A percentile compares a stretch with the other conserved stretches of the same genome.
phyloP scores from a whole-genome alignment of 768 basidiomycete species.

The Mycena capillaripes region DNA sequence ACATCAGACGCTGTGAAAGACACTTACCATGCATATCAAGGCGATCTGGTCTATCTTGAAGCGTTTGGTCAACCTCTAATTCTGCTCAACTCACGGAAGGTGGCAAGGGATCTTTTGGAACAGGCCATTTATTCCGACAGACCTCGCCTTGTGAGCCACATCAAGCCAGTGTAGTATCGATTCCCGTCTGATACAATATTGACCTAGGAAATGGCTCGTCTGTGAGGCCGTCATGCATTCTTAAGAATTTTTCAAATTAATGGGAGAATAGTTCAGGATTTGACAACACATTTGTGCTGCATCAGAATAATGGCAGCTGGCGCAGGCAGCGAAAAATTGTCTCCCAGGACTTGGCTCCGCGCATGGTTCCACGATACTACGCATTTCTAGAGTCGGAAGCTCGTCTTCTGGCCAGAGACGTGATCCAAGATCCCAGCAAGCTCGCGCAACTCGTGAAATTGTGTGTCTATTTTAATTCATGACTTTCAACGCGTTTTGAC shows the following conservation, averaged over 20 bases:
- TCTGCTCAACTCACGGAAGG: slow-evolving; percentile 43
- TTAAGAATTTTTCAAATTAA: not conserved
- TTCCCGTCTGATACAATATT: not conserved
- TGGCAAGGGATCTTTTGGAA: slow-evolving; percentile 44
- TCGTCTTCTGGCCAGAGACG: not conserved
- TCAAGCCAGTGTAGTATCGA: too few relatives aligned
- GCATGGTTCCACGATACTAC: not conserved
- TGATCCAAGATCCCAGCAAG: not conserved
- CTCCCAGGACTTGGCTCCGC: not conserved
- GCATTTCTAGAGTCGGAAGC: slow-evolving; percentile 3
- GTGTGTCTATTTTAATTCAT: not conserved
- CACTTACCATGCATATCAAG: slow-evolving; percentile 1
- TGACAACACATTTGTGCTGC: not conserved
- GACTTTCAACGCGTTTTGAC: not conserved
- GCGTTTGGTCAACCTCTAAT: slow-evolving; percentile 41
- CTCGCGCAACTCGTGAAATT: not conserved
- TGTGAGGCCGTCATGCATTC: too few relatives aligned
- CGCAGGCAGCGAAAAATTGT: slow-evolving; percentile 13
- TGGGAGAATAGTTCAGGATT: not conserved
- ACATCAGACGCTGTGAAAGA: not conserved
- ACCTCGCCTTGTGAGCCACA: slow-evolving; percentile 31
- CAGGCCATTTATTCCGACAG: slow-evolving; percentile 49
- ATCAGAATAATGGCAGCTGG: not conserved
- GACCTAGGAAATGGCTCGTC: slow-evolving; percentile 12
- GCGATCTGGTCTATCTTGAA: slow-evolving; percentile 37